phyloP scores from a whole-genome alignment of 1,284 basidiomycete species.

The Apiotrichum mycotoxinovorans region DNA sequence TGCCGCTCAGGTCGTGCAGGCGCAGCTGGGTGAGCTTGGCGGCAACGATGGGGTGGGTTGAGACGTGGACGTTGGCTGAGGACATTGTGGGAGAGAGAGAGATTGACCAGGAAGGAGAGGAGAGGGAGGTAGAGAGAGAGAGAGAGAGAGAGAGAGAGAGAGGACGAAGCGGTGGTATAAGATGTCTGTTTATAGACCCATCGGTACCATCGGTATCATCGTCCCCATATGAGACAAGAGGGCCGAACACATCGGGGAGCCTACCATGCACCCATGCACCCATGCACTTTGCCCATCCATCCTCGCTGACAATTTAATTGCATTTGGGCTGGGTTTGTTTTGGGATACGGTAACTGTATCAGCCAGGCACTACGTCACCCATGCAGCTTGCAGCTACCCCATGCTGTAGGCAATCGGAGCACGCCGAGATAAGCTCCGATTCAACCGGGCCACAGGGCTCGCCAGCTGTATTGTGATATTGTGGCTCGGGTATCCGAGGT shows the following conservation, averaged over 20 bases:
- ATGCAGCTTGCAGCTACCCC: not conserved
- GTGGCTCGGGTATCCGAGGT: no score
- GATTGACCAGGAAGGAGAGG: not conserved
- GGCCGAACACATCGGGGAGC: no score
- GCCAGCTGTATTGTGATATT: no score
- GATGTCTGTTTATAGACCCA: no score
- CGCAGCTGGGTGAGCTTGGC: constrained; percentile 44
- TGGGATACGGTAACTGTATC: no score
- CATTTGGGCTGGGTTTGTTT: no score
- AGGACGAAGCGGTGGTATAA: not conserved
- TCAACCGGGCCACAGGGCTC: not conserved
- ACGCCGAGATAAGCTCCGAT: not conserved
- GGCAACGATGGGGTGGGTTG: constrained; percentile 38
- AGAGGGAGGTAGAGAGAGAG: not conserved
- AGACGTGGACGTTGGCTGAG: constrained; percentile 25
- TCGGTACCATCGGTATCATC: no score
- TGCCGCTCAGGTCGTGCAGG: constrained; percentile 42
- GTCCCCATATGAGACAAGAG: no score
- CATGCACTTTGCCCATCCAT: no score
- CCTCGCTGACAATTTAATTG: no score
- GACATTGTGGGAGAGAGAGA: not conserved
- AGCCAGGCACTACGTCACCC: no score
- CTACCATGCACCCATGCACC: no score
- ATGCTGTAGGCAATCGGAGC: not conserved
- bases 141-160: not conserved